A percentile compares a stretch with the other conserved stretches of the same genome.
Evolutionary conservation across 2,329 filamentous ascomycete species (phyloP).

Genomic region (Furcasterigmium sp.): DNA sequence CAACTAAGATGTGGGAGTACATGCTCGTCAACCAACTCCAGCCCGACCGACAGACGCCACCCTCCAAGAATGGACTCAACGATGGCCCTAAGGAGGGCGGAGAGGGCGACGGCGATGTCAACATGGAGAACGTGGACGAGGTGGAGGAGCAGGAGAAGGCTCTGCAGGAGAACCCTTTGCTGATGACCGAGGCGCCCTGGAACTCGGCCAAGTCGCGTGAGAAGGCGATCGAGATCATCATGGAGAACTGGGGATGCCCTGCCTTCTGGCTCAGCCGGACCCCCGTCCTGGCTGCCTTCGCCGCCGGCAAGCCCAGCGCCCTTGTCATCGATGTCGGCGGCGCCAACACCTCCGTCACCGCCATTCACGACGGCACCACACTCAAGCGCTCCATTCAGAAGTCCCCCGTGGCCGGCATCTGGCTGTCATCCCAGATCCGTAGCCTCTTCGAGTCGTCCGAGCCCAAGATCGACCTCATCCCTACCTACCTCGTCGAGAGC

Average conservation of each 20-base stretch:
- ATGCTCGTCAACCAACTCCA: constrained; percentile 85
- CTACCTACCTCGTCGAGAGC: constrained; percentile 81
- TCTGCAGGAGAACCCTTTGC: constrained; percentile 80
- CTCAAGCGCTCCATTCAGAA: constrained; percentile 85
- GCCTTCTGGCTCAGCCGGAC: constrained; percentile 91
- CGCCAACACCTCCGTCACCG: constrained; percentile 81
- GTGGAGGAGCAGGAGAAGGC: constrained; percentile 62
- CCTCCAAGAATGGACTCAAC: constrained; percentile 74
- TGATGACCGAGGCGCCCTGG: constrained; percentile 94
- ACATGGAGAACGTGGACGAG: constrained; percentile 55
- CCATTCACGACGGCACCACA: constrained; percentile 91
- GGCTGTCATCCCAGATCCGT: constrained; percentile 84
- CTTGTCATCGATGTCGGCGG: constrained; percentile 91
- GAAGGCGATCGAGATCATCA: constrained; percentile 91
- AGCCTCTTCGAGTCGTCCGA: constrained; percentile 68
- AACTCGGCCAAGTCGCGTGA: constrained; percentile 83
- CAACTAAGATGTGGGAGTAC: constrained; percentile 86
- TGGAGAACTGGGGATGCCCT: constrained; percentile 94
- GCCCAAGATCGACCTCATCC: constrained; percentile 67
- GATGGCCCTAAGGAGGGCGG: constrained; percentile 57
- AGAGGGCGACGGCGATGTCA: constrained; percentile 56
- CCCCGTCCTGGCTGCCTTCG: constrained; percentile 86
- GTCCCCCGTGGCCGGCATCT: constrained; percentile 82
- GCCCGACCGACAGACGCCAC: constrained; percentile 63
- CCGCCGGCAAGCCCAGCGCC: constrained; percentile 86